phyloP scores from a whole-genome alignment of 495 filamentous ascomycete species.

The Podospora conica region DNA sequence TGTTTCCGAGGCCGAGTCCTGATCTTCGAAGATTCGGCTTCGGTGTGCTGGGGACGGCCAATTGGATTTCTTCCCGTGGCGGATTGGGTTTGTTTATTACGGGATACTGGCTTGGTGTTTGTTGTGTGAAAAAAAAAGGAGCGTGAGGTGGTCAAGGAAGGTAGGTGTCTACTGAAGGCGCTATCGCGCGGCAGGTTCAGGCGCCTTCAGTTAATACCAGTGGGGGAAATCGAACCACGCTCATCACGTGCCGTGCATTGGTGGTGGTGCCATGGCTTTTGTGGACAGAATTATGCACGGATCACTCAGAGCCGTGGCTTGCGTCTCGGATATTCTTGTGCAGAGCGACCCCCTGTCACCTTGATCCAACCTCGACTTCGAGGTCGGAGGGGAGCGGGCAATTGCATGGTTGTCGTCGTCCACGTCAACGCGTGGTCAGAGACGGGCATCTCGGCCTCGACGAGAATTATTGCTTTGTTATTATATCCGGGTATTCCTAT shows the following conservation, averaged over 20 bases:
- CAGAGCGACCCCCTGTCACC: neutral
- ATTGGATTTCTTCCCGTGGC: neutral
- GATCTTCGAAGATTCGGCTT: neutral
- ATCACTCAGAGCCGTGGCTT: neutral
- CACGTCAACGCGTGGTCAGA: neutral
- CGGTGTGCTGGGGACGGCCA: neutral
- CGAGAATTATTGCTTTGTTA: neutral
- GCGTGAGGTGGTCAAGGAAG: neutral
- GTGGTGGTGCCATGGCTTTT: neutral
- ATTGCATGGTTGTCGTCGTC: too few species aligned
- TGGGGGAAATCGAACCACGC: neutral
- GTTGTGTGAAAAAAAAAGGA: neutral
- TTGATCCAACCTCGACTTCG: neutral
- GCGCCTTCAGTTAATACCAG: conserved; percentile 3
- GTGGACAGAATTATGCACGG: neutral
- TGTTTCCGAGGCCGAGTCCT: neutral
- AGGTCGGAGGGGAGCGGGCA: neutral
- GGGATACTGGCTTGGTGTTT: neutral
- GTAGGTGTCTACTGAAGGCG: neutral
- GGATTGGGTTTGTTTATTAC: neutral
- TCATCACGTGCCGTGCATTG: conserved; percentile 12
- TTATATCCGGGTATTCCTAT: neutral
- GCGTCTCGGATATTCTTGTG: neutral
- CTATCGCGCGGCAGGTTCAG: neutral
- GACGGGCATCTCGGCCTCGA: neutral